Evolutionary conservation across 768 basidiomycete genomes (phyloP), one percentile per base, ranked within the genome.

Genomic region (Pulveroboletus sp.): DNA sequence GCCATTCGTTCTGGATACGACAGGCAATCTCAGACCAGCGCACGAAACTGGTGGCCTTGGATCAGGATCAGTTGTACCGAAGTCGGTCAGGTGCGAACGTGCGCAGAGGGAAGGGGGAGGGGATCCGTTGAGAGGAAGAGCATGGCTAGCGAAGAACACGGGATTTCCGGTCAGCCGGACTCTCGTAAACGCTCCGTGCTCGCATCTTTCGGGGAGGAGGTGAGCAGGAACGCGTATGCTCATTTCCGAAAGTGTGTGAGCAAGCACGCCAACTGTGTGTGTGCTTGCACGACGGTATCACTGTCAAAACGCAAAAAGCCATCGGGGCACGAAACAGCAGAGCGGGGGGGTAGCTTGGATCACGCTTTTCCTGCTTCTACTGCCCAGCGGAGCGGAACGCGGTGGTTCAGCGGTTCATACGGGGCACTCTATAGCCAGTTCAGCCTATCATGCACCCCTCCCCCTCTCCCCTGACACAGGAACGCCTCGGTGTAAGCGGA

Each of bases 401-500:
- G 42, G 50, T 26, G 40, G 50, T 26, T 45, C 31, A 30, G 35
- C 42, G 36, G 38, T 46, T 50, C 38, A 35, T 63, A 47, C 37
- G 14, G 53, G 62, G 55, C 43, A 66, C 8, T 15, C 43, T 41
- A 54, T 65, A 57, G 54, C 63, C 61, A 50, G 55, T 63, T 66
- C 61, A 52, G 50, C 55, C 50, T 27, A 37, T 43, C 39, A 18
- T 43, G 21, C 21, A 2, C 21, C 21, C 21, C 21, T 21, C 21
- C 21, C 21, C 21, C 10, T 3, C 3, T 1, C 55, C 51, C 59
- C 54, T 52, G 51, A 24, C 18, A 50, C 56, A 63, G 64, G 62
- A 64, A 64, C 58, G 40, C 62, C 62, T 64, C 62, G 63, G 62
- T 50, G 39, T 40, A 45, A 45, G 33, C 64, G 62, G 64, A 54